Evolutionary conservation across 1,284 basidiomycete species (phyloP).

Genomic region (Marasmius fiardii): DNA sequence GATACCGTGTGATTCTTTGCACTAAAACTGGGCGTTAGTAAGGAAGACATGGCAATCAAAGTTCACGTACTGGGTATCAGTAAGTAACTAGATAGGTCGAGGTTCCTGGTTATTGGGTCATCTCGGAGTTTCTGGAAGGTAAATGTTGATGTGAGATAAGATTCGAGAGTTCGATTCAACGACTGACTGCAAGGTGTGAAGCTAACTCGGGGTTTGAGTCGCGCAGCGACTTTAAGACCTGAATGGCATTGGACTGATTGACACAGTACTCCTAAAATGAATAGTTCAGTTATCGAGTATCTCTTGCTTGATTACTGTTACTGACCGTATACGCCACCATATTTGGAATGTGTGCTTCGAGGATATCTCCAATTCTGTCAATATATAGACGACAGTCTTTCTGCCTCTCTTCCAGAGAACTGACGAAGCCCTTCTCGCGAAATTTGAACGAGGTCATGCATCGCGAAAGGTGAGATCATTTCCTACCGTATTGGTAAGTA

Average conservation of each 20-base stretch:
- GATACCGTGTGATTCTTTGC: constrained; percentile 94
- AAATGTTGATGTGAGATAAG: constrained; percentile 1
- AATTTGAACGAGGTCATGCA: constrained; percentile 9
- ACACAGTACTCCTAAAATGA: constrained; percentile 81
- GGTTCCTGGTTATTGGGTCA: constrained; percentile 72
- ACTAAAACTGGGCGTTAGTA: constrained; percentile 42
- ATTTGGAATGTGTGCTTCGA: constrained; percentile 70
- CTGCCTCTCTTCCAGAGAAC: constrained; percentile 87
- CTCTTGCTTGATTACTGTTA: constrained; percentile 3
- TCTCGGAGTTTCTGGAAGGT: constrained; percentile 57
- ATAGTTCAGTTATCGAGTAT: constrained; percentile 11
- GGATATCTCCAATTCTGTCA: constrained; percentile 83
- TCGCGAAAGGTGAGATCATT: constrained; percentile 6
- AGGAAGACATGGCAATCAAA: neutral
- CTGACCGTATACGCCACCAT: constrained; percentile 79
- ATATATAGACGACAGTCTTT: constrained; percentile 88
- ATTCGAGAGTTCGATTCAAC: neutral
- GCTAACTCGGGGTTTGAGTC: constrained; percentile 66
- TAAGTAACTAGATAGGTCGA: constrained; percentile 90
- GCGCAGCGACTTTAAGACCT: constrained; percentile 74
- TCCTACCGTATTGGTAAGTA: constrained; percentile 80
- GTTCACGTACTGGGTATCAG: constrained; percentile 77
- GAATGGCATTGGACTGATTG: constrained; percentile 82
- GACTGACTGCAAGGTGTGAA: constrained; percentile 60
- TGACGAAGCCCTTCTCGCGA: constrained; percentile 64